These are phyloP conservation scores for Asparagopsis taxiformis DNA, from an alignment of 31 red algal species.

Conservation along the genomic window DNA sequence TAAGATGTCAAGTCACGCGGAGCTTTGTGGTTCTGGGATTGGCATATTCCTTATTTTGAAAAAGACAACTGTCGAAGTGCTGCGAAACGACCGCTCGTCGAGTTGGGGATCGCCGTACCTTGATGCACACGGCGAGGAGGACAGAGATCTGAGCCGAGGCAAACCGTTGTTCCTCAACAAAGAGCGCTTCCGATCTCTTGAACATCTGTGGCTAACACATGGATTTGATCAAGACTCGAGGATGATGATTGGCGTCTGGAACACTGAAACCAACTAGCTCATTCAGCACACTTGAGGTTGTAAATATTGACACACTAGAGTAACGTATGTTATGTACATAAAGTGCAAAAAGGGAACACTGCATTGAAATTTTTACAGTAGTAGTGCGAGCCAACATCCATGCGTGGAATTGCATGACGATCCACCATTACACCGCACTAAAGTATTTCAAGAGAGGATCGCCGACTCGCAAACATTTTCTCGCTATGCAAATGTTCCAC, in stretches of 20 bases:
- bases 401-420: too few relatives aligned
- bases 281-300: not conserved
- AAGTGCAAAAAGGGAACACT: too few relatives aligned
- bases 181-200: slow-evolving; percentile 40
- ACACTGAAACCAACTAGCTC: not conserved
- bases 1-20: slow-evolving; percentile 40
- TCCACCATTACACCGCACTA: too few relatives aligned
- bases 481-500: too few relatives aligned
- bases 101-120: slow-evolving; percentile 85
- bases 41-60: slow-evolving; percentile 73
- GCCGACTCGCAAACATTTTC: too few relatives aligned
- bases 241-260: slow-evolving; percentile 24
- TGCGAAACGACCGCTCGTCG: slow-evolving; percentile 60
- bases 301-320: not conserved
- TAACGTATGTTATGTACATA: too few relatives aligned
- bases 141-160: slow-evolving; percentile 65
- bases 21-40: slow-evolving; percentile 62
- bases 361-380: too few relatives aligned
- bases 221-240: slow-evolving; percentile 83
- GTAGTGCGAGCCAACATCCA: too few relatives aligned
- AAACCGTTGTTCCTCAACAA: slow-evolving; percentile 54
- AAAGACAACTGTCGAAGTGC: slow-evolving; percentile 46
- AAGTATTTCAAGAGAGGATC: too few relatives aligned
- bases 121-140: slow-evolving; percentile 90
- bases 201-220: slow-evolving; percentile 67